phyloP scores from a whole-genome alignment of 2,329 filamentous ascomycete species.

The Calycina herbarum region DNA sequence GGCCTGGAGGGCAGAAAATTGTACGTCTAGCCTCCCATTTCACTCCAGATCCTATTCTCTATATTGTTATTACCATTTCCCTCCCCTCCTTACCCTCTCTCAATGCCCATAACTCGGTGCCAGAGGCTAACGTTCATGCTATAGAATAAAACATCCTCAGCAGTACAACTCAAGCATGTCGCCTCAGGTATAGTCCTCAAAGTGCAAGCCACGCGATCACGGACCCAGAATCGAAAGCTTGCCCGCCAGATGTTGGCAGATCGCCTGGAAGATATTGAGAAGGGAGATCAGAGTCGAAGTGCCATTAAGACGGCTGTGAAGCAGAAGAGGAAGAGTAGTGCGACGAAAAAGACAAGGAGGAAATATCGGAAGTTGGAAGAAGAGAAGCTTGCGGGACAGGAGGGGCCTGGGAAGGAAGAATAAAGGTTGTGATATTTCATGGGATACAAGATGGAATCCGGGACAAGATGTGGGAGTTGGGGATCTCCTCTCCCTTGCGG shows the following conservation, averaged over 20 bases:
- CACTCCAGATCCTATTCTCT: background rate
- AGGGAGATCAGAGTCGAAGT: slow-evolving; percentile 68
- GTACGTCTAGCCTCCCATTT: slow-evolving; percentile 45
- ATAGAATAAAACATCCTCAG: slow-evolving; percentile 93
- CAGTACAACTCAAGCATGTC: slow-evolving; percentile 87
- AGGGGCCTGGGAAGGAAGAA: slow-evolving; percentile 19
- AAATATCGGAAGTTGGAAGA: slow-evolving; percentile 67
- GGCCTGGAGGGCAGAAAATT: slow-evolving; percentile 95
- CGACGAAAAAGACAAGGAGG: slow-evolving; percentile 76
- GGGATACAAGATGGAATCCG: background rate
- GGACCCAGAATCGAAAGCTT: slow-evolving; percentile 82
- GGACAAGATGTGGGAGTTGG: background rate
- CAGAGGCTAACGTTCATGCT: slow-evolving; percentile 11
- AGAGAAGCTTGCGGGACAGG: slow-evolving; percentile 29
- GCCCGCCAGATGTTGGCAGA: slow-evolving; percentile 67
- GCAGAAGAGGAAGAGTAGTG: slow-evolving; percentile 71
- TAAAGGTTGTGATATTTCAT: background rate
- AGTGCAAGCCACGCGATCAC: slow-evolving; percentile 85
- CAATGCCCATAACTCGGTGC: background rate
- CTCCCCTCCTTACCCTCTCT: background rate
- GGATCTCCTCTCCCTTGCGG: no score
- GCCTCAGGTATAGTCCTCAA: slow-evolving; percentile 93
- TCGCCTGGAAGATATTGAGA: slow-evolving; percentile 64
- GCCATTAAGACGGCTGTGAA: slow-evolving; percentile 63
- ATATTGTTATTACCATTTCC: background rate